Evolutionary conservation across 768 basidiomycete species (phyloP).

Genomic region (Lyophyllum semitale): DNA sequence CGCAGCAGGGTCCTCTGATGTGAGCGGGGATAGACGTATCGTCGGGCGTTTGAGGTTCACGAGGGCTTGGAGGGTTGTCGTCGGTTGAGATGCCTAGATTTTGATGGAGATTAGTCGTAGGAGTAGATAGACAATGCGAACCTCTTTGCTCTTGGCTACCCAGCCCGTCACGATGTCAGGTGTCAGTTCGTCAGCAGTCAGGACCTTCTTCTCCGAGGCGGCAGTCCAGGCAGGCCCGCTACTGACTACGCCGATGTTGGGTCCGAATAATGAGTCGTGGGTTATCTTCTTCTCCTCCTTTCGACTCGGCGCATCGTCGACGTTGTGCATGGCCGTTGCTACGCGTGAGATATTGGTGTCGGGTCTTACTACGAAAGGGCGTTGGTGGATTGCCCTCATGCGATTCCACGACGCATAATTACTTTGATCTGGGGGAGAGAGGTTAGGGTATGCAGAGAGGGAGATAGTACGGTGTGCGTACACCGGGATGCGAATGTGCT

Average conservation of each 20-base stretch:
- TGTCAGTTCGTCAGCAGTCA: slow-evolving; percentile 73
- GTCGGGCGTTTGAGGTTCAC: slow-evolving; percentile 94
- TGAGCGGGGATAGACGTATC: slow-evolving; percentile 71
- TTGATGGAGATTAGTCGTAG: slow-evolving; percentile 1
- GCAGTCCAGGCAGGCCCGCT: slow-evolving; percentile 74
- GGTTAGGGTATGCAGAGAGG: not conserved
- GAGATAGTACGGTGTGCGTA: slow-evolving; percentile 24
- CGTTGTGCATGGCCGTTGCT: slow-evolving; percentile 49
- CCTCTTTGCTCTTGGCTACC: slow-evolving; percentile 89
- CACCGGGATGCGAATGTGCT: slow-evolving; percentile 38
- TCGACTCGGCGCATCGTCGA: slow-evolving; percentile 15
- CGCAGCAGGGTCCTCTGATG: slow-evolving; percentile 47
- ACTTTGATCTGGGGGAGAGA: slow-evolving; percentile 33
- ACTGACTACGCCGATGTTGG: slow-evolving; percentile 79
- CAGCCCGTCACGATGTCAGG: slow-evolving; percentile 80
- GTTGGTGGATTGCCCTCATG: slow-evolving; percentile 49
- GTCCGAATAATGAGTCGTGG: slow-evolving; percentile 86
- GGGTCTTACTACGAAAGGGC: slow-evolving; percentile 54
- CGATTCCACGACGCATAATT: slow-evolving; percentile 63
- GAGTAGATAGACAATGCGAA: slow-evolving; percentile 37
- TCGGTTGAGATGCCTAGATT: slow-evolving; percentile 71
- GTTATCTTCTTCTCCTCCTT: slow-evolving; percentile 64
- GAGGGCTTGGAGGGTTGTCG: slow-evolving; percentile 91
- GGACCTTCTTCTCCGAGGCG: slow-evolving; percentile 58
- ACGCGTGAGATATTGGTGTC: slow-evolving; percentile 49